Evolutionary conservation across 1,139 yeast species (phyloP).

Genomic region (Taphrina wiesneri): DNA sequence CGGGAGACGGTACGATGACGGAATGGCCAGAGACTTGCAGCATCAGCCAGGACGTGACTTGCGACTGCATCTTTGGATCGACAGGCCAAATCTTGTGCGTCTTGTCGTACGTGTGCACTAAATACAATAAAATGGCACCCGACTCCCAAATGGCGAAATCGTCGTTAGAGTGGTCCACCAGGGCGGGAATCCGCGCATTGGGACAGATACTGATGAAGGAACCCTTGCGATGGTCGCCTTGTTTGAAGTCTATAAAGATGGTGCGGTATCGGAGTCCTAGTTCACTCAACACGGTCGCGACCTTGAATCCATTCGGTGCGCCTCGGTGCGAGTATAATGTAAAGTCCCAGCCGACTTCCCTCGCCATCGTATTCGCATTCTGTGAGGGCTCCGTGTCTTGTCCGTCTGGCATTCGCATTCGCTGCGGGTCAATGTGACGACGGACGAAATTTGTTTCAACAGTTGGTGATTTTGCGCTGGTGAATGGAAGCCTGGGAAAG

Average conservation of each 20-base stretch:
- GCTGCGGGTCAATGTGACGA: not conserved
- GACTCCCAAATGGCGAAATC: slow-evolving; percentile 54
- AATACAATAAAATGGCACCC: slow-evolving; percentile 59
- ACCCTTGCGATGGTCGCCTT: slow-evolving; percentile 49
- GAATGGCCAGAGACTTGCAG: slow-evolving; percentile 23
- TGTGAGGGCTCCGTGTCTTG: not conserved
- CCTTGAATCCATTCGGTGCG: slow-evolving; percentile 39
- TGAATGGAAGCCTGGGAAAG: no score
- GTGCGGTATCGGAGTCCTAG: slow-evolving; percentile 76
- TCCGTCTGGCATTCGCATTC: slow-evolving; percentile 12
- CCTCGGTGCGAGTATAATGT: slow-evolving; percentile 39
- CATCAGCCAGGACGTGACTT: slow-evolving; percentile 39
- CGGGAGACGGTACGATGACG: slow-evolving; percentile 1
- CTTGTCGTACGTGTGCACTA: slow-evolving; percentile 57
- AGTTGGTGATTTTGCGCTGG: no score
- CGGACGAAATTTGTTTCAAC: no score
- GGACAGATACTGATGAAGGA: slow-evolving; percentile 61
- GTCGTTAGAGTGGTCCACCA: slow-evolving; percentile 52
- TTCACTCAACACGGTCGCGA: slow-evolving; percentile 85
- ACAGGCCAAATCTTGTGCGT: slow-evolving; percentile 48
- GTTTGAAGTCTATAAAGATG: slow-evolving; percentile 72
- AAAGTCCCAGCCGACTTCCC: slow-evolving; percentile 21
- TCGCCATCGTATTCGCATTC: not conserved
- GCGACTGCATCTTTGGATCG: slow-evolving; percentile 38
- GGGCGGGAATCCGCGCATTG: slow-evolving; percentile 63